Evolutionary conservation across 768 basidiomycete species (phyloP), one percentile per base, ranked within the genome.

Genomic region (Phylloporus rhodoxanthus): DNA sequence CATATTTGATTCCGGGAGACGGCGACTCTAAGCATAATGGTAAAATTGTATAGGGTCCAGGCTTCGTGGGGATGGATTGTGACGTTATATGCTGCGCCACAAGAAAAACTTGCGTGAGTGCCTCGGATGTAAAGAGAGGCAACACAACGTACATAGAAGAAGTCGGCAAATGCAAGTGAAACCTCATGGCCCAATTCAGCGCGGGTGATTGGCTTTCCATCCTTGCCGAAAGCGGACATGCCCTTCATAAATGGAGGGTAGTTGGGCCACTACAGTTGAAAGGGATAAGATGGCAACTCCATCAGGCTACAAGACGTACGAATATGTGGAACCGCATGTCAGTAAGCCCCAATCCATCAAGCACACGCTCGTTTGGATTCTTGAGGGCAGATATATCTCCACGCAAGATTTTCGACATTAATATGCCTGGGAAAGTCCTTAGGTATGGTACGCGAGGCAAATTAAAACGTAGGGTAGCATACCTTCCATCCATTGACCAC

Each of bases 81-180:
- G 51, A 55, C 52, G 54, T 58, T 37, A 64, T 52, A n/a, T 56
- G 43, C 63, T 63, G 37, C 23, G 48, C 19, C 37, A 40, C 15
- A 39, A n/a, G 10, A 21, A 20, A 38, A 6, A 14, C 17, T 36
- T 8, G 42, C 11, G 46, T 60, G 38, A 56, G 50, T 36, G 40
- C 43, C 21, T 19, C 15, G 14, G 39, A 21, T 25, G 25, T 34
- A 29, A 45, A 54, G 43, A 28, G 7, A 25, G 15, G 40, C 23
- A 25, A 17, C 25, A 32, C 9, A 9, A 58, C 63, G 45, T 57
- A 64, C 63, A 32, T 53, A 61, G 50, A 65, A 55, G n/a, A 64
- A 60, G 23, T 63, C 63, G 45, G 63, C 61, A 54, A 64, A 64
- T 8, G 63, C 63, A 38, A 63, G 56, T 39, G 63, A 55, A 28